Conservation (phyloP, 2,329 filamentous ascomycete species). For the Fusarium domesticum region DNA sequence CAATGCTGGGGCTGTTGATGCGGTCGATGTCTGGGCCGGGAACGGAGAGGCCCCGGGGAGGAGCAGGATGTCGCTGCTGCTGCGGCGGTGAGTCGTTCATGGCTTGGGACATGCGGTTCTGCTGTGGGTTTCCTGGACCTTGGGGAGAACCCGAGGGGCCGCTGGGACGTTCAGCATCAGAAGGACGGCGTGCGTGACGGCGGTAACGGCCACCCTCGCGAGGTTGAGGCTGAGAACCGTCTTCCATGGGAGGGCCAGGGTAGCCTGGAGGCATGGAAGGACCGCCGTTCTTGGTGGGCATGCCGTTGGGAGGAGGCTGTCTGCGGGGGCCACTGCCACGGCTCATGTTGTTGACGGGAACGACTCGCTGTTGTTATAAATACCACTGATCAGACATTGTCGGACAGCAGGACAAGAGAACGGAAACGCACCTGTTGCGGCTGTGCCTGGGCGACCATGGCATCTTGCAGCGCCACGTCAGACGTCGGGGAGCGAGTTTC, state of each 20-base stretch:
- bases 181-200: constrained; percentile 24
- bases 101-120: constrained; percentile 16
- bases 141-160: constrained; percentile 7
- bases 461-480: constrained; percentile 30
- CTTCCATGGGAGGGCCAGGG: constrained; percentile 18
- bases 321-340: constrained; percentile 23
- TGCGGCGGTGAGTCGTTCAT: constrained; percentile 16
- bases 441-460: constrained; percentile 30
- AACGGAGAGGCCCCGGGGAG: constrained; percentile 15
- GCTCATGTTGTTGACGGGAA: constrained; percentile 23
- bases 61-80: constrained; percentile 17
- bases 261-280: constrained; percentile 23
- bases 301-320: constrained; percentile 14
- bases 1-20: constrained; percentile 44
- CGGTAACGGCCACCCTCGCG: constrained; percentile 22
- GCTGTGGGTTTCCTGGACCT: constrained; percentile 16
- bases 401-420: not conserved
- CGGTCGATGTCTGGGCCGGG: constrained; percentile 36
- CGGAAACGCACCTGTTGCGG: constrained; percentile 24
- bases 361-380: constrained; percentile 22
- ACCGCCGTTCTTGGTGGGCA: constrained; percentile 8
- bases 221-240: constrained; percentile 15
- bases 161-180: constrained; percentile 16
- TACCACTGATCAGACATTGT: constrained; percentile 8
- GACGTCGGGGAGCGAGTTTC: constrained; percentile 27